Evolutionary conservation across 2,329 filamentous ascomycete genomes (phyloP).

Genomic region (Colletotrichum sp.): DNA sequence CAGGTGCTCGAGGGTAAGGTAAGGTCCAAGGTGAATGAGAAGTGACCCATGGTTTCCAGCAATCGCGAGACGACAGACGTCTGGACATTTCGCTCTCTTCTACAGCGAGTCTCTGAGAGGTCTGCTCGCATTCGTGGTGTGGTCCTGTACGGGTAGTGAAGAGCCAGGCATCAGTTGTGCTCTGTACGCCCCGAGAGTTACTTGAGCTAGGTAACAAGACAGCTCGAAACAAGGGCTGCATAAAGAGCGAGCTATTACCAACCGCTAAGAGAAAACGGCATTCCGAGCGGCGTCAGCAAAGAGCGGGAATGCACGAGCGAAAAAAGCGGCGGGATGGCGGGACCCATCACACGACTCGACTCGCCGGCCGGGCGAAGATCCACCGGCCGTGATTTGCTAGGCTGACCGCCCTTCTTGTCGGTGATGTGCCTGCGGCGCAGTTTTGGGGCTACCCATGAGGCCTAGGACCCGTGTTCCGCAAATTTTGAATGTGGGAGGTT

Average conservation of each 20-base stretch:
- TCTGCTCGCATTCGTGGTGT: neutral
- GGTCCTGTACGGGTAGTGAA: neutral
- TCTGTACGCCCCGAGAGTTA: neutral
- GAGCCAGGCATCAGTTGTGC: neutral
- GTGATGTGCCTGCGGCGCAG: neutral
- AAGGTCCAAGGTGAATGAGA: neutral
- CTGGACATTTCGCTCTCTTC: neutral
- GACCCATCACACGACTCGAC: neutral
- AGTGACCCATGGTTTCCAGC: neutral
- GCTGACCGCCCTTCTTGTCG: constrained; percentile 14
- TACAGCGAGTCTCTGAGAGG: neutral
- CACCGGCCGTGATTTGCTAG: constrained; percentile 9
- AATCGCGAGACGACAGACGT: neutral
- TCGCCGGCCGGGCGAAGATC: neutral
- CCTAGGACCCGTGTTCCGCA: neutral
- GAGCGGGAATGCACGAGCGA: neutral
- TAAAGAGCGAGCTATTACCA: neutral
- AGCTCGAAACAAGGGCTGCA: neutral
- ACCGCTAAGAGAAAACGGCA: neutral
- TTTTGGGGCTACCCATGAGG: neutral
- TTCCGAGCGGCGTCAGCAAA: neutral
- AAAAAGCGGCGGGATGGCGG: neutral
- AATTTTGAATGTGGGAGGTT: neutral
- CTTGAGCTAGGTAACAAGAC: neutral
- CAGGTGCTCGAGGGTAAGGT: constrained; percentile 6